Evolutionary conservation across 2,329 filamentous ascomycete species (phyloP).

Genomic region (Apiospora arundinis): DNA sequence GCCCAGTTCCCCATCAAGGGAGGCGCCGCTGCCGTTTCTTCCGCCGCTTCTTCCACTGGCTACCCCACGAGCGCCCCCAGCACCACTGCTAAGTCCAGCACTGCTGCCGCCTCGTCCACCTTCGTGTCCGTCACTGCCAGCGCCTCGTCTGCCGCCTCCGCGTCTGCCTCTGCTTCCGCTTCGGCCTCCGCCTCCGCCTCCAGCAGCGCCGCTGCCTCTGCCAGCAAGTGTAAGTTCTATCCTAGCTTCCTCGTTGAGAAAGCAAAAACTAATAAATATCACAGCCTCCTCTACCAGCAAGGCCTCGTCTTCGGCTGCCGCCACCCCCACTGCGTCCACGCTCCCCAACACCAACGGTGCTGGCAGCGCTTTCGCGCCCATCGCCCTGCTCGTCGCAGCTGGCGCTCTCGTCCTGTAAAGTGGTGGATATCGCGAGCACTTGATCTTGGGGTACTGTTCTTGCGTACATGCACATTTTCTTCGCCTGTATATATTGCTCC

Average conservation of each 20-base stretch:
- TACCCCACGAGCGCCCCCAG: constrained; percentile 30
- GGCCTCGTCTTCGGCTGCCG: constrained; percentile 15
- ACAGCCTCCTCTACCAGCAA: constrained; percentile 7
- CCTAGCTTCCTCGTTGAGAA: constrained; percentile 6
- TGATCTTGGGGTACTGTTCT: not conserved
- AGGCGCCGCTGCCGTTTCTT: constrained; percentile 23
- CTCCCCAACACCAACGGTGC: constrained; percentile 39
- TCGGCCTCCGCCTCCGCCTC: constrained; percentile 8
- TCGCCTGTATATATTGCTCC: constrained; percentile 14
- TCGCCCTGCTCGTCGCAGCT: constrained; percentile 34
- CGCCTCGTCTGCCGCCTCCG: constrained; percentile 19
- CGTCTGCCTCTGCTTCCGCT: constrained; percentile 16
- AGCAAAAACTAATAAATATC: constrained; percentile 2
- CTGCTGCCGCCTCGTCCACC: constrained; percentile 20
- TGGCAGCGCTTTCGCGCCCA: constrained; percentile 33
- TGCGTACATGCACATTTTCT: constrained; percentile 20
- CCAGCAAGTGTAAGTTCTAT: constrained; percentile 7
- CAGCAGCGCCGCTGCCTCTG: constrained; percentile 10
- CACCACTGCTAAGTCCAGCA: constrained; percentile 26
- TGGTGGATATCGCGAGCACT: not conserved
- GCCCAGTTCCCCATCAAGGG: constrained; percentile 40
- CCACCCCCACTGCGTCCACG: constrained; percentile 15
- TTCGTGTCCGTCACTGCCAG: constrained; percentile 26
- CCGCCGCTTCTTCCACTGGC: constrained; percentile 20
- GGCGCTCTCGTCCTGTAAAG: constrained; percentile 15